Evolutionary conservation across 2,329 filamentous ascomycete species (phyloP), one percentile per base, ranked within the genome.

Genomic region (Sporothrix protearum): DNA sequence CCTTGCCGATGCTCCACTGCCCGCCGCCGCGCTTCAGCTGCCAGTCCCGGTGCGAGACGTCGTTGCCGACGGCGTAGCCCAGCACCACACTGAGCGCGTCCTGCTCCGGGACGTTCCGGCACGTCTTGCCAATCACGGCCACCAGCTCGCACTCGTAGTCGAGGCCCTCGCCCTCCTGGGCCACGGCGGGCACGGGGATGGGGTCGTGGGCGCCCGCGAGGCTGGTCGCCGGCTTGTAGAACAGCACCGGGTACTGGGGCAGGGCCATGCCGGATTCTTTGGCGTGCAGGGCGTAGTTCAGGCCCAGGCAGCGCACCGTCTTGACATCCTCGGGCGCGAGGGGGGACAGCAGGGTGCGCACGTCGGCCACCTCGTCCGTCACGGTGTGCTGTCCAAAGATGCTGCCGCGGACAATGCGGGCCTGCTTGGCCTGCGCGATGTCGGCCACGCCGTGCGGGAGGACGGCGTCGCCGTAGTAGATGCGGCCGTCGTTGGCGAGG

Each of bases 81-180:
- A 93, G 83, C 2, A 94, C 90, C 76, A 92, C 89, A 69, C 89
- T 82, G n/a, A 94, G 82, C 0, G 92, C 92, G 28, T 87, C 80
- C 1, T 83, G 82, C 80, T 92, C 89, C 1, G 87, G 79, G 14
- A 94, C 88, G 77, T 93, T 85, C 57, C 82, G 80, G 73, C 88
- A 90, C 73, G 86, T 82, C 79, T 89, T 90, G 30, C 91, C 90
- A 74, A 94, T 92, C 9, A 94, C 83, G 49, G 88, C 84, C 16
- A 93, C 90, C 7, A 95, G 85, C 81, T 95, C 92, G 78, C 91
- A 92, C 81, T 95, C 92, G 80, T 94, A 94, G 80, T 94, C 92
- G 22, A 93, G 81, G 0, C 89, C 89, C n/a, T 83, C 82, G 64
- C 83, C 84, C 73, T 89, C 84, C 79, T 93, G 91, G 0, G 90